These are phyloP conservation scores for Plantago major DNA, from an alignment of 257 asterid genomes.

Conservation along the genomic window DNA sequence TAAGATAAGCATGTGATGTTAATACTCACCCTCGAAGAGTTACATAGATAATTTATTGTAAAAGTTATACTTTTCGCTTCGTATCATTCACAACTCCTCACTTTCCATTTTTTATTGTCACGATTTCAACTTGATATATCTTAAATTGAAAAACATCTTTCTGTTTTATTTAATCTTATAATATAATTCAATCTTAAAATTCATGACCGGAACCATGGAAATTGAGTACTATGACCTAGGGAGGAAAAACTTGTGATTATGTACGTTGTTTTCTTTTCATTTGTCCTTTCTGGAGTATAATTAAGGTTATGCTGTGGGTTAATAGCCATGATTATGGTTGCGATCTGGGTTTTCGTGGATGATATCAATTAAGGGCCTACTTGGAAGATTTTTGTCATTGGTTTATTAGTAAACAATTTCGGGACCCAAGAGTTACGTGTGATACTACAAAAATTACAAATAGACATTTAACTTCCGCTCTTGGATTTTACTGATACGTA, in stretches of 20 bases:
- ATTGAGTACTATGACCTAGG: too few relatives aligned
- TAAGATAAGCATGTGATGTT: too few relatives aligned
- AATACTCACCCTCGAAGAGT: too few relatives aligned
- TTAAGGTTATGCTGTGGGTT: background rate
- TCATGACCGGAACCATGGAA: too few relatives aligned
- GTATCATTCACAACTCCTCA: too few relatives aligned
- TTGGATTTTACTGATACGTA: background rate
- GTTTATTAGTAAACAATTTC: background rate
- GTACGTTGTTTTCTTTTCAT: background rate
- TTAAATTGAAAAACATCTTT: too few relatives aligned
- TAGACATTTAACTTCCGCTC: background rate
- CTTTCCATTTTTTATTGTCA: too few relatives aligned
- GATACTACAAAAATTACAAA: background rate
- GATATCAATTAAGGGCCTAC: slow-evolving; percentile 41
- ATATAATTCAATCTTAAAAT: too few relatives aligned
- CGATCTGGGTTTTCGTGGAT: slow-evolving; percentile 32
- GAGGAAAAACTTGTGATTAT: slow-evolving; percentile 17
- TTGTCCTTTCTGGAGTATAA: slow-evolving; percentile 14
- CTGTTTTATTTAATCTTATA: too few relatives aligned
- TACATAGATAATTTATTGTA: too few relatives aligned
- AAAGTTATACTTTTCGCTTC: too few relatives aligned
- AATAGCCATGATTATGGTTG: slow-evolving; percentile 10
- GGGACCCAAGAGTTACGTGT: slow-evolving; percentile 11
- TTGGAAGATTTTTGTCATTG: slow-evolving; percentile 15
- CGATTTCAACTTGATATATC: too few relatives aligned